Evolutionary conservation across 768 basidiomycete species (phyloP).

Genomic region (Multifurca ochricompacta): DNA sequence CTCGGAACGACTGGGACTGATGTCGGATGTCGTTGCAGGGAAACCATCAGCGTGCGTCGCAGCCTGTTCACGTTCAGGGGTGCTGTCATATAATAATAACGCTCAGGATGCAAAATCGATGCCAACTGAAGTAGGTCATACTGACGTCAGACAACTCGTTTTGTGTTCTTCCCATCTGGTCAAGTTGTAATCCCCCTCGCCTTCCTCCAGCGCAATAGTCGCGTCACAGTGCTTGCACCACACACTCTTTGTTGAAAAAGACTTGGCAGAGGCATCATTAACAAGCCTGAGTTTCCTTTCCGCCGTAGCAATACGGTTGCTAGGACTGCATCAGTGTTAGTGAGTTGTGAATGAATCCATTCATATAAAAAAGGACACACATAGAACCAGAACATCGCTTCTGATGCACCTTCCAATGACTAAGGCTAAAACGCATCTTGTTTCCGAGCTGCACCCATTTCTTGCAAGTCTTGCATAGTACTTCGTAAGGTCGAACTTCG

Average conservation of each 20-base stretch:
- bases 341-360: slow-evolving; percentile 7
- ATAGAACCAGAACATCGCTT: slow-evolving; percentile 37
- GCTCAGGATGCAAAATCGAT: neutral
- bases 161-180: slow-evolving; percentile 61
- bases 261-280: slow-evolving; percentile 55
- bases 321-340: slow-evolving; percentile 34
- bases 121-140: slow-evolving; percentile 3
- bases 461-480: slow-evolving; percentile 53
- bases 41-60: neutral
- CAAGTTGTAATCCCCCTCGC: slow-evolving; percentile 51
- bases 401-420: slow-evolving; percentile 51
- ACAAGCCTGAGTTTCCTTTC: slow-evolving; percentile 55
- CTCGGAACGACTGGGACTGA: slow-evolving; percentile 5
- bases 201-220: slow-evolving; percentile 38
- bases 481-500: slow-evolving; percentile 42
- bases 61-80: neutral
- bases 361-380: slow-evolving; percentile 28
- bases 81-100: neutral
- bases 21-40: neutral
- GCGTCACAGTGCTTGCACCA: slow-evolving; percentile 45
- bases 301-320: slow-evolving; percentile 50
- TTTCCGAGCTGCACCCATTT: slow-evolving; percentile 51
- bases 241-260: slow-evolving; percentile 38
- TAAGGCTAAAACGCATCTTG: slow-evolving; percentile 33
- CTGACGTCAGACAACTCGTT: slow-evolving; percentile 36